phyloP scores from a whole-genome alignment of 805 yeast species.

The Alloascoidea africana region DNA sequence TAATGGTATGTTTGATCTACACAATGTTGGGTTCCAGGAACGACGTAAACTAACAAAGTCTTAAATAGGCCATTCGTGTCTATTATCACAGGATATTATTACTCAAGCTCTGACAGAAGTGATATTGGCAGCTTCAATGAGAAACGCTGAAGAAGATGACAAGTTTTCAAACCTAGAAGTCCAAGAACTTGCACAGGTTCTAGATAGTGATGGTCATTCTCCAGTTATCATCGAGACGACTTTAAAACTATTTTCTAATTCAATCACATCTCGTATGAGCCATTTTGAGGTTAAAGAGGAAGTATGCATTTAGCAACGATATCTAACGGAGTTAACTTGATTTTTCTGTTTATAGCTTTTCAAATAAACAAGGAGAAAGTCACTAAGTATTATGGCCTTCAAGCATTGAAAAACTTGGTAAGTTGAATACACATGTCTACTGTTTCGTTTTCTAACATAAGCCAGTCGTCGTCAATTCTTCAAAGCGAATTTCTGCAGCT shows the following conservation, averaged over 20 bases:
- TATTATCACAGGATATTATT: slow-evolving; percentile 12
- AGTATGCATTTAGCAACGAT: too few relatives aligned
- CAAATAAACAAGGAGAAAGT: background rate
- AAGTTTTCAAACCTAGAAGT: background rate
- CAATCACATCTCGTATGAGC: too few relatives aligned
- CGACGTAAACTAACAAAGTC: too few relatives aligned
- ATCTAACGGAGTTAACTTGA: too few relatives aligned
- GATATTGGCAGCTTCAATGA: background rate
- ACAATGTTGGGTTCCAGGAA: too few relatives aligned
- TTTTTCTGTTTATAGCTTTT: background rate
- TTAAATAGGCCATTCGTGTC: too few relatives aligned
- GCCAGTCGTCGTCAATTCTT: background rate
- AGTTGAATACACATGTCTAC: too few relatives aligned
- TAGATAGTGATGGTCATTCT: slow-evolving; percentile 1
- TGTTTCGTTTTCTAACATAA: too few relatives aligned
- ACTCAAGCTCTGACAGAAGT: slow-evolving; percentile 4
- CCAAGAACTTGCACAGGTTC: background rate
- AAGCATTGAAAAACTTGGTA: background rate
- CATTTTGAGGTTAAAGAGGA: too few relatives aligned
- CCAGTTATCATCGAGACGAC: slow-evolving; percentile 3
- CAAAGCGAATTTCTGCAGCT: slow-evolving; percentile 8
- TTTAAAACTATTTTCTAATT: slow-evolving; percentile 12
- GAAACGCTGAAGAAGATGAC: background rate
- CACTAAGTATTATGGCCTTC: background rate
- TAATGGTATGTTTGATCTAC: slow-evolving; percentile 24